Base-by-base conservation (phyloP, 192 early-diverging fungal genomes). In the Hyaloraphidium curvatum region DNA sequence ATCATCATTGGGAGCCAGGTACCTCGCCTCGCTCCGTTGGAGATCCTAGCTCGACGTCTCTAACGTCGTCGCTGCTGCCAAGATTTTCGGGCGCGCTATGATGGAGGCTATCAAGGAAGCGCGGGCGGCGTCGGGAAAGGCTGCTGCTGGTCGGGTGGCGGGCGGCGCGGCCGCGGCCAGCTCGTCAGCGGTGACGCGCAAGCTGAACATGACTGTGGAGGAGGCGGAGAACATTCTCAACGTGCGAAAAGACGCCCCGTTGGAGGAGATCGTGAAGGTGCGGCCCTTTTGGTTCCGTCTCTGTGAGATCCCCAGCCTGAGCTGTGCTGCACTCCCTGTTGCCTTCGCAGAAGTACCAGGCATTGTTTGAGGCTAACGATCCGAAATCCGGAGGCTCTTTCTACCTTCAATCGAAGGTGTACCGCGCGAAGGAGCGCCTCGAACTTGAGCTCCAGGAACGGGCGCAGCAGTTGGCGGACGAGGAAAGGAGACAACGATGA, bases 381-480 rank as follows among this genome's bases (percentile, higher is more conserved):
- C 74, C 81, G 28, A 67, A 77, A 27, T 68, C 72, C 29, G 91
- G 89, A 31, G 93, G 93, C 4, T 89, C 89, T 2, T 83, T 91
- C 39, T 97, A 97, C 60, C 54, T 97, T 26, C 91, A 94, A 54
- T 87, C 86, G 30, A 97, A 97, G 62, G 76, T 97, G 3, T 76
- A 86, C 9, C 66, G 89, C 43, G 94, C 94, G 22, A 86, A 87
- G 53, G 94, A 97, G 65, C 82, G 94, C 59, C 67, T 95, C 55
- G 91, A 95, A 48, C 68, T 88, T 74, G 89, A 95, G 57, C 70
- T 84, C 69, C n/a, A n/a, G n/a, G n/a, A n/a, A n/a, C n/a, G n/a
- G n/a, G n/a, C n/a, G n/a, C n/a, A n/a, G n/a, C n/a, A n/a, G n/a
- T n/a, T n/a, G n/a, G n/a, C n/a, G n/a, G n/a, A n/a, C n/a, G n/a